Conservation (phyloP, 73 alveolate species). For the Breviolum minutum region DNA sequence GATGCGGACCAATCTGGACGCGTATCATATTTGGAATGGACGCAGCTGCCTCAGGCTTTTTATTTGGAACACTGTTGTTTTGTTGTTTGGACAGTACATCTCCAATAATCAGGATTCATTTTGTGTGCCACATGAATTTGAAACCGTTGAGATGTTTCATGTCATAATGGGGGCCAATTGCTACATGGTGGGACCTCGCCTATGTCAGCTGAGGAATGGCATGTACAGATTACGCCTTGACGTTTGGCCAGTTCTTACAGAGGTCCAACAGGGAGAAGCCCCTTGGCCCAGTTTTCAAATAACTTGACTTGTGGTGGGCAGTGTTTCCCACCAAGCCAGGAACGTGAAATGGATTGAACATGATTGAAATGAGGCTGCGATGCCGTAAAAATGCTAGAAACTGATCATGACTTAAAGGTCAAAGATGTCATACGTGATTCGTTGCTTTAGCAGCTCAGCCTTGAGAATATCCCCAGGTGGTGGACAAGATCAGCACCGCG, state of each 20-base stretch:
- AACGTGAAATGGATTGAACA: neutral
- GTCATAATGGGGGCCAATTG: neutral
- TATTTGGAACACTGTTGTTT: neutral
- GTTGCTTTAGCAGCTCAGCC: too few species aligned
- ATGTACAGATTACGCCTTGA: conserved; percentile 61
- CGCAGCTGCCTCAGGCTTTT: conserved; percentile 3
- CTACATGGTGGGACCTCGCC: neutral
- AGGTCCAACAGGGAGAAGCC: conserved; percentile 66
- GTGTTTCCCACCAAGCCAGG: neutral
- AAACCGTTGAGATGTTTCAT: neutral
- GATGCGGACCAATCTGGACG: conserved; percentile 88
- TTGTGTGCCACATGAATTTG: neutral
- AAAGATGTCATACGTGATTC: neutral
- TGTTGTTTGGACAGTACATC: neutral
- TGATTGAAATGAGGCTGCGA: neutral
- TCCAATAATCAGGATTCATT: neutral
- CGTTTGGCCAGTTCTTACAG: conserved; percentile 3
- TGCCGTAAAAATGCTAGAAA: neutral
- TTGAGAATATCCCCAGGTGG: conserved; percentile 13
- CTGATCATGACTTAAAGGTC: neutral
- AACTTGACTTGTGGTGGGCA: neutral
- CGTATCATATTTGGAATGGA: conserved; percentile 70
- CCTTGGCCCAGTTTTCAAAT: neutral
- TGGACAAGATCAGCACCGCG: conserved; percentile 79
- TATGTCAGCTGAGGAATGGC: conserved; percentile 3